A percentile compares a stretch with the other conserved stretches of the same genome.
Evolutionary conservation across 1,139 yeast genomes (phyloP).

Genomic region (Kluyveromyces marxianus): DNA sequence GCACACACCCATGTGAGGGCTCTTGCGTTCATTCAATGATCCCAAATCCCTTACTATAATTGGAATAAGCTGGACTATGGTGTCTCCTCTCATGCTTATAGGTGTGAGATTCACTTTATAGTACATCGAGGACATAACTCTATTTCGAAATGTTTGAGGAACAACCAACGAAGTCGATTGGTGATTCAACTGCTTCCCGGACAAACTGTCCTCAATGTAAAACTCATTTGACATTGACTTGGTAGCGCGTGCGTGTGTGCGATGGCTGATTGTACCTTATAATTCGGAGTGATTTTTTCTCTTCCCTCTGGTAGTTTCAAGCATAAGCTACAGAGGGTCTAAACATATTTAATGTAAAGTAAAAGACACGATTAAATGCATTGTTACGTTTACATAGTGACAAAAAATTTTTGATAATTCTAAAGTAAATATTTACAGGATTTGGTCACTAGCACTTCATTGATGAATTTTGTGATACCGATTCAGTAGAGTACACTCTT

Average conservation of each 20-base stretch:
- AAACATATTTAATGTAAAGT: too few species aligned
- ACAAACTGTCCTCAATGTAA: slow-evolving; percentile 24
- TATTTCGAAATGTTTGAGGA: slow-evolving; percentile 27
- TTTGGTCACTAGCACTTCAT: too few species aligned
- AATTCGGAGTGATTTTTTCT: too few species aligned
- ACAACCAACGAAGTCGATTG: slow-evolving; percentile 30
- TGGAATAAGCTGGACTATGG: slow-evolving; percentile 16
- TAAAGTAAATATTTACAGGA: slow-evolving; percentile 5
- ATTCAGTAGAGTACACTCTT: neutral
- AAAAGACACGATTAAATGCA: too few species aligned
- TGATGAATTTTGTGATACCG: neutral
- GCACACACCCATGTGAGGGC: slow-evolving; percentile 15
- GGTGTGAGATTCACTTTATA: slow-evolving; percentile 23
- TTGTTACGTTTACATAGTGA: too few species aligned
- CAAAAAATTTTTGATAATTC: too few species aligned
- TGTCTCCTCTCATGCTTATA: slow-evolving; percentile 24
- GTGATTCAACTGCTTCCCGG: slow-evolving; percentile 25
- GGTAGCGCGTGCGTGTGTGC: neutral
- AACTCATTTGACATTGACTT: slow-evolving; percentile 24
- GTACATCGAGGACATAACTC: slow-evolving; percentile 25
- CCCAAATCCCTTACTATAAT: slow-evolving; percentile 25
- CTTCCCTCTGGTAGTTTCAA: too few species aligned
- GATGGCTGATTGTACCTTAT: neutral
- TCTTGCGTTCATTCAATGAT: slow-evolving; percentile 13
- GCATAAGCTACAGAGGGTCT: too few species aligned